phyloP scores from a whole-genome alignment of 257 asterid species.

The Petunia secreta region DNA sequence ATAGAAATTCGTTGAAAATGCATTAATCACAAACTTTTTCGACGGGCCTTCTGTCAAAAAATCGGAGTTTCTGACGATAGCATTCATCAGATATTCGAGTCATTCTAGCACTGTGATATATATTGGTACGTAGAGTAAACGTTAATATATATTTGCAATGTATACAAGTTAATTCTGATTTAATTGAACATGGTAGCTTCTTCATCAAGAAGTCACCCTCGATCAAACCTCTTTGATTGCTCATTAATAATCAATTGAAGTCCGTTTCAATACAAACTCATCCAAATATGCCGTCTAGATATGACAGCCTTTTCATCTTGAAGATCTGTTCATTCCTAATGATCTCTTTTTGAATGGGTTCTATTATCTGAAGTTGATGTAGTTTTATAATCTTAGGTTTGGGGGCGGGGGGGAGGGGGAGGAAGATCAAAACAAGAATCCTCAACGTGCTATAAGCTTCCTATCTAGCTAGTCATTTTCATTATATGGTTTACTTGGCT shows the following conservation, averaged over 20 bases:
- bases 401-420: not conserved
- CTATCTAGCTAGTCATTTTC: not conserved
- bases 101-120: no score
- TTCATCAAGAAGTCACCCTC: not conserved
- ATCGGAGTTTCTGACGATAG: no score
- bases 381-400: not conserved
- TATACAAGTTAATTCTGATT: no score
- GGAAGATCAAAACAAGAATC: not conserved
- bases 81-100: no score
- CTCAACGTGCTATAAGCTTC: not conserved
- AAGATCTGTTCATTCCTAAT: not conserved
- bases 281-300: not conserved
- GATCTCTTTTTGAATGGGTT: not conserved
- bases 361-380: not conserved
- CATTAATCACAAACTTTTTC: no score
- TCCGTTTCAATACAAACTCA: not conserved
- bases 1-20: no score
- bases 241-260: not conserved
- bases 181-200: no score
- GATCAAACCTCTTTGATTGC: slow-evolving; percentile 1
- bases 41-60: no score
- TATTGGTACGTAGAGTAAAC: no score
- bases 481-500: slow-evolving; percentile 2
- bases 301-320: not conserved
- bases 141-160: no score